A percentile compares a stretch with the other conserved stretches of the same genome.
These are phyloP conservation scores for Lagenidium giganteum DNA, from an alignment of 352 stramenopile species.

Conservation along the genomic window DNA sequence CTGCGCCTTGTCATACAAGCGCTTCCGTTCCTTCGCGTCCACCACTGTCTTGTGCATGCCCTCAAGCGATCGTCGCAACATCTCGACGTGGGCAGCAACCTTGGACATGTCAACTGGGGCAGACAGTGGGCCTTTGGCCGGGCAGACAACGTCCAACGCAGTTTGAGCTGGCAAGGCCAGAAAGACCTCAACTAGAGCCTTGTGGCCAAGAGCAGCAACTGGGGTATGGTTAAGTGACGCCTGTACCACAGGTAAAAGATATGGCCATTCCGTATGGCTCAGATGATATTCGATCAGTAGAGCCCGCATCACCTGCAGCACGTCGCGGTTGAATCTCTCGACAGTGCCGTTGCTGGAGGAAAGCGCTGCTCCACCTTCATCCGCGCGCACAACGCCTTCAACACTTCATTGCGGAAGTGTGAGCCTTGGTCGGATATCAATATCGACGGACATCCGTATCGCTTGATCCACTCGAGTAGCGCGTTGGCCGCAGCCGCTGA, in stretches of 20 bases:
- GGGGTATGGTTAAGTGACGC: slow-evolving; percentile 27
- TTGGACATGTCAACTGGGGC: too few species aligned
- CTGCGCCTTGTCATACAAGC: neutral
- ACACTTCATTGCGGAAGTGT: slow-evolving; percentile 27
- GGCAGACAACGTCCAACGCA: too few species aligned
- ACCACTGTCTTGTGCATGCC: neutral
- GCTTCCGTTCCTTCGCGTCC: neutral
- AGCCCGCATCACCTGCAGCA: slow-evolving; percentile 19
- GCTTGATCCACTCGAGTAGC: slow-evolving; percentile 19
- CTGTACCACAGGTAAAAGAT: slow-evolving; percentile 16
- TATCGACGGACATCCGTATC: slow-evolving; percentile 12
- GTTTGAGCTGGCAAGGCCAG: too few species aligned
- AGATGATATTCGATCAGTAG: slow-evolving; percentile 17
- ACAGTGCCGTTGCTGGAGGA: slow-evolving; percentile 26
- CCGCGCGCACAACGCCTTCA: slow-evolving; percentile 9
- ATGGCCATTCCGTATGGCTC: slow-evolving; percentile 10
- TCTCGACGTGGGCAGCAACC: neutral
- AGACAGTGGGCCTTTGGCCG: too few species aligned
- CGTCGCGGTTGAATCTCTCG: slow-evolving; percentile 22
- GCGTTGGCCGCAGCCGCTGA: slow-evolving; percentile 9
- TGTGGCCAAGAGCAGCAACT: slow-evolving; percentile 5
- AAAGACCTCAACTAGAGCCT: slow-evolving; percentile 19
- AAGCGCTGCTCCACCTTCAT: slow-evolving; percentile 14
- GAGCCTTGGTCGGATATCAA: slow-evolving; percentile 22
- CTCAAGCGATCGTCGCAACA: neutral